Evolutionary conservation across 345 rosid species (phyloP).

Genomic region (Aquilaria malaccensis): DNA sequence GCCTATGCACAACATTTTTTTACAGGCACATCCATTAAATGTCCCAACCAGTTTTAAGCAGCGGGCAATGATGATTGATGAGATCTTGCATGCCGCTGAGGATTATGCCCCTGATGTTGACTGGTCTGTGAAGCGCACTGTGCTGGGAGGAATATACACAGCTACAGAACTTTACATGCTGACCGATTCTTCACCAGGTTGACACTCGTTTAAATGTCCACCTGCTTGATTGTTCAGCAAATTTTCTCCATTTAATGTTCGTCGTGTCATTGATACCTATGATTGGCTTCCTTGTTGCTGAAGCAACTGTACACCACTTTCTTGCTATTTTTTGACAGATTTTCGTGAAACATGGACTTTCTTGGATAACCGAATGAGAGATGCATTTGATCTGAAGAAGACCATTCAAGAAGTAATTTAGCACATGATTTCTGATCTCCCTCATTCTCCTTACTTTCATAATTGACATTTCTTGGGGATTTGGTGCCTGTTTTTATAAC

Average conservation of each 20-base stretch:
- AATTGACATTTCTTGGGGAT: not conserved
- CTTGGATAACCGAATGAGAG: slow-evolving; percentile 69
- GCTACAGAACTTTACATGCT: slow-evolving; percentile 88
- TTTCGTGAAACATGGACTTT: slow-evolving; percentile 65
- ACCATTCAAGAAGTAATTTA: slow-evolving; percentile 62
- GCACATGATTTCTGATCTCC: not conserved
- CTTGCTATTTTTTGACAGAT: slow-evolving; percentile 29
- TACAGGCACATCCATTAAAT: slow-evolving; percentile 78
- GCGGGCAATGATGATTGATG: slow-evolving; percentile 71
- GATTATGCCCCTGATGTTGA: slow-evolving; percentile 64
- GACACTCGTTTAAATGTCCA: not conserved
- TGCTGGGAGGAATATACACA: slow-evolving; percentile 84
- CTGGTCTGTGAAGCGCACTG: slow-evolving; percentile 80
- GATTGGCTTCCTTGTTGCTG: too few species aligned
- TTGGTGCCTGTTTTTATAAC: not conserved
- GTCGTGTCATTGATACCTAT: not conserved
- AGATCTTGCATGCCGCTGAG: slow-evolving; percentile 74
- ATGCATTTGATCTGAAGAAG: slow-evolving; percentile 76
- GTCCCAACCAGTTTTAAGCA: slow-evolving; percentile 72
- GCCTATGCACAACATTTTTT: not conserved
- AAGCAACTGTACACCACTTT: not conserved
- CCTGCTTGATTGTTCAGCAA: not conserved
- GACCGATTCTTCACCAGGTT: slow-evolving; percentile 82
- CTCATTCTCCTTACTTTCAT: not conserved
- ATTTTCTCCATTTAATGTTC: not conserved